Percentiles rank a stretch among this genome's conserved stretches.
These are phyloP conservation scores for Citrullus mucosospermus DNA, from an alignment of 306 rosid species.

Conservation along the genomic window DNA sequence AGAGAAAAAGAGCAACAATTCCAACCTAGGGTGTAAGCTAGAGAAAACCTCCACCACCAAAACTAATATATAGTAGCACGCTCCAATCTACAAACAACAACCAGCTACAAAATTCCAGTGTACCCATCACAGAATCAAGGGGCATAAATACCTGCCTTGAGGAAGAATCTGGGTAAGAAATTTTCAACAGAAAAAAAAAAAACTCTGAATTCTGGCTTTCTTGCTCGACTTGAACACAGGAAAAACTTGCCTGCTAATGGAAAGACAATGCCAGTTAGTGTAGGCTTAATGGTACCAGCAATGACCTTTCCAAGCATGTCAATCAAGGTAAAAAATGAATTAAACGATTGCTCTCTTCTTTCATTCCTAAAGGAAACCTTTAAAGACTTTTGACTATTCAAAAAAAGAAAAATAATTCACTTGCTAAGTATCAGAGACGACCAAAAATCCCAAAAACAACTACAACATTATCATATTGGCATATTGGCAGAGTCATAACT, in stretches of 20 bases:
- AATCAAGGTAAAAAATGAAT: background rate
- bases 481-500: background rate
- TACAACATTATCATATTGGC: background rate
- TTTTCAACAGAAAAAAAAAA: background rate
- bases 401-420: no score
- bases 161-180: background rate
- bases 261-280: background rate
- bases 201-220: background rate
- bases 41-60: background rate
- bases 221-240: background rate
- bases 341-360: background rate
- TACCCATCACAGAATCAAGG: background rate
- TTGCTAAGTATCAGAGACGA: background rate
- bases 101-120: background rate
- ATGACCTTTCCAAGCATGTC: background rate
- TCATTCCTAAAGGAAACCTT: background rate
- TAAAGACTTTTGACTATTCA: background rate
- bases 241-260: background rate
- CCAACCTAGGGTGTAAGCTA: background rate
- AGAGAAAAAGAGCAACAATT: background rate
- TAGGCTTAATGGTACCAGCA: background rate
- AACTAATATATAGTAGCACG: background rate
- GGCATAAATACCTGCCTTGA: background rate
- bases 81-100: background rate
- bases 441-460: background rate